Evolutionary conservation across 2,329 filamentous ascomycete genomes (phyloP).

Genomic region (Pseudocercospora pini-densiflorae): DNA sequence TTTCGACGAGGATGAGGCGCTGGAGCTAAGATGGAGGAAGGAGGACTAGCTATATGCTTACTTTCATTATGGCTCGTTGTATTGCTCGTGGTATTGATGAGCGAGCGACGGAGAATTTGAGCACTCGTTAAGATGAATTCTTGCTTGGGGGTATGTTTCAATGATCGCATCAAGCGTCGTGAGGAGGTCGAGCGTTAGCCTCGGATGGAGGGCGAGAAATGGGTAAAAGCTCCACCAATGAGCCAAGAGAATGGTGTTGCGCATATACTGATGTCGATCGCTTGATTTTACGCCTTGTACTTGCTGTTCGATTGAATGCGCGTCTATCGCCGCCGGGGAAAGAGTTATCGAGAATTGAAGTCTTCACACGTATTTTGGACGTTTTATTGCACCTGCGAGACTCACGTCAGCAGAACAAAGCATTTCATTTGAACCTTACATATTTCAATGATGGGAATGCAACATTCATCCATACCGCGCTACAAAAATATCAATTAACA

Average conservation of each 20-base stretch:
- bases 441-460: not conserved
- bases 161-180: constrained; percentile 1
- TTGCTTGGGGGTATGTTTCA: not conserved
- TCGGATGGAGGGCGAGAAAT: not conserved
- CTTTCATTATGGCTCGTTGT: not conserved
- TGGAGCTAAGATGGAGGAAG: constrained; percentile 2
- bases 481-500: not conserved
- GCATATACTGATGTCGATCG: too few species aligned
- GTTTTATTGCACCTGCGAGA: too few species aligned
- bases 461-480: not conserved
- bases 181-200: constrained; percentile 6
- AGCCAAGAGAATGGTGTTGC: not conserved
- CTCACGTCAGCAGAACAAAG: too few species aligned
- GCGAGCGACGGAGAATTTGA: not conserved
- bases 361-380: too few species aligned
- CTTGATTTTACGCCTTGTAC: not conserved
- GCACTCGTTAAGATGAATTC: not conserved
- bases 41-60: constrained; percentile 1
- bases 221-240: constrained; percentile 11
- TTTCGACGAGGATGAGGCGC: not conserved
- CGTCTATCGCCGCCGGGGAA: not conserved
- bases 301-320: not conserved
- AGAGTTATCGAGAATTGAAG: too few species aligned
- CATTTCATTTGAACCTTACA: not conserved
- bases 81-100: not conserved